A percentile compares a stretch with the other conserved stretches of the same genome.
phyloP scores from a whole-genome alignment of 306 rosid genomes.

The Heteromeles arbutifolia region DNA sequence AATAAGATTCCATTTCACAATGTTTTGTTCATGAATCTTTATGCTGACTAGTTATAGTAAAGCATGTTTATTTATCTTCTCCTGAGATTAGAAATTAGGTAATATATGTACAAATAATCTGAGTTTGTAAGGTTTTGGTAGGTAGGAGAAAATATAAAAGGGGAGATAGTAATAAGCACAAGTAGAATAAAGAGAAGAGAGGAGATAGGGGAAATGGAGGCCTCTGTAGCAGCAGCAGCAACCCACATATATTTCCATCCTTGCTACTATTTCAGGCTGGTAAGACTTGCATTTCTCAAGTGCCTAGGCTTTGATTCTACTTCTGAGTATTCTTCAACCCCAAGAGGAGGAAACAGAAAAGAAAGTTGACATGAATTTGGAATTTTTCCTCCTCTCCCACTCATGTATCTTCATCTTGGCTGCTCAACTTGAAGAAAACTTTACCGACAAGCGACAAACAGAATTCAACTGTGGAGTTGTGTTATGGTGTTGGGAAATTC shows the following conservation, averaged over 20 bases:
- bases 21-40: background rate
- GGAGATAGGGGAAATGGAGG: slow-evolving; percentile 34
- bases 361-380: slow-evolving; percentile 24
- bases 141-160: slow-evolving; percentile 41
- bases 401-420: background rate
- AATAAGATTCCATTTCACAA: background rate
- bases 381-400: background rate
- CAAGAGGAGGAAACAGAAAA: slow-evolving; percentile 31
- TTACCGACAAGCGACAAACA: background rate
- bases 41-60: background rate
- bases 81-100: too few relatives aligned
- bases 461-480: background rate
- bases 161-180: slow-evolving; percentile 36
- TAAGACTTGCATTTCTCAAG: slow-evolving; percentile 66
- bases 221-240: slow-evolving; percentile 24
- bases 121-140: slow-evolving; percentile 20
- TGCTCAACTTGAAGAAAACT: background rate
- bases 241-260: slow-evolving; percentile 37
- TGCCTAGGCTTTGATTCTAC: slow-evolving; percentile 69
- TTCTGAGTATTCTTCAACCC: slow-evolving; percentile 33
- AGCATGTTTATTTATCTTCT: background rate
- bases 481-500: background rate
- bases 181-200: slow-evolving; percentile 43
- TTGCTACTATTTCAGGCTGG: slow-evolving; percentile 61
- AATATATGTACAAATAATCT: background rate